Evolutionary conservation across 768 basidiomycete genomes (phyloP), one percentile per base, ranked within the genome.

Genomic region (Kwoniella europaea): DNA sequence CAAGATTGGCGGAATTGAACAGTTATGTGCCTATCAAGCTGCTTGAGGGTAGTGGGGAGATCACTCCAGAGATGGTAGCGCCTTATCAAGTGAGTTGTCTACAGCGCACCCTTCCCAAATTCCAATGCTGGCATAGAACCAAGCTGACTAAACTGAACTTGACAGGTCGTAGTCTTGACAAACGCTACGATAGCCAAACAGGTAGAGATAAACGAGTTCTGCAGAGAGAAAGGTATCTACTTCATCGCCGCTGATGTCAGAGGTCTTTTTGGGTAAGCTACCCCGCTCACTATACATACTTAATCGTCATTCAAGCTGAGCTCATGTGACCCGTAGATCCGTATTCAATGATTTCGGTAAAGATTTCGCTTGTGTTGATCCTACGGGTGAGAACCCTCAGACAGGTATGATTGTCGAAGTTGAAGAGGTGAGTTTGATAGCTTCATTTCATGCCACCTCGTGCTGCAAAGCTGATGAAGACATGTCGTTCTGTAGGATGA

Each of bases 301-400:
- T 7, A 9, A 50, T 44, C 12, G 7, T 41, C 13, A 20, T 55
- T 56, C 22, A 7, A 13, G 6, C n/a, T 60, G 57, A 60, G 13
- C 43, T 50, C 15, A 59, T 65, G 68, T 59, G 59, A 24, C 35
- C 15, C 27, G 46, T 79, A 97, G 95, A 15, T 91, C 92, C 69
- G 90, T 91, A 15, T 99, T 99, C 87, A 96, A 92, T 82, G 97
- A 99, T 84, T 98, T 99, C 76, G 97, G 97, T 6, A 84, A 90
- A 27, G 93, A 92, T 83, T 99, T 98, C 81, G 91, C 93, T 16
- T 95, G 94, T 75, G 92, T 97, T 27, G 97, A 99, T 81, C 90
- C 94, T n/a, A 95, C 92, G n/a, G 97, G 97, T 18, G 97, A 98
- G 84, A 91, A 93, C 74, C 91, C 94, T 3, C 86, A 98, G 68